Evolutionary conservation across 164 flowering plant species (phyloP), one percentile per base, ranked within the genome.

Genomic region (Berberis thunbergii): DNA sequence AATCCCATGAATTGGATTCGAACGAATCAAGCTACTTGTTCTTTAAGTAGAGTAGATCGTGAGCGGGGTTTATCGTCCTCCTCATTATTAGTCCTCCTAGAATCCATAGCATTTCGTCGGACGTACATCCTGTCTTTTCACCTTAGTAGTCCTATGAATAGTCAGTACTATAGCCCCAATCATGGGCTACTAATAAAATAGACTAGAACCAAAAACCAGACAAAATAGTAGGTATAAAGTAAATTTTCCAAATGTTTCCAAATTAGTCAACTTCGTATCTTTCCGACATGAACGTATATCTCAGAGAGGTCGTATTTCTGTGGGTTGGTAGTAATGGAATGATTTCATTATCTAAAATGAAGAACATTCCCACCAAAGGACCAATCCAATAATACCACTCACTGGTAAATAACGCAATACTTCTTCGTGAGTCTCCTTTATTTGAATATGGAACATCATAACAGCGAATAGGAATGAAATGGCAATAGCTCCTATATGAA

Each of bases 181-280:
- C 64, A 61, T 61, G 64, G n/a, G 41, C 64, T 45, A 61, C 64
- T 61, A 61, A 43, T 61, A 45, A 61, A 43, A 61, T 61, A 45
- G 52, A 61, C 13, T 61, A 6, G 63, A 61, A 52, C 13, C 55
- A 52, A 52, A 6, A 52, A 52, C 55, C 55, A 52, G 10, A 11
- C 7, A 6, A 52, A 52, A 52, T 52, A 52, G 55, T 52, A 26
- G 55, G 55, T 52, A 6, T 52, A 52, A 52, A 52, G 55, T 52
- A 52, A 11, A 52, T 52, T 52, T 12, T 26, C 55, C n/a, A 52
- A 52, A 2, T 12, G 10, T 52, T 52, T 26, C 13, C 10, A 52
- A 52, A 9, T 52, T 6, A 26, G 10, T 26, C 55, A 52, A 55
- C 58, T 55, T 13, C 40, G 58, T 55, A 26, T 7, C 58, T 55